These are phyloP conservation scores for Taphrina confusa DNA, from an alignment of 1,139 yeast species.

Conservation along the genomic window DNA sequence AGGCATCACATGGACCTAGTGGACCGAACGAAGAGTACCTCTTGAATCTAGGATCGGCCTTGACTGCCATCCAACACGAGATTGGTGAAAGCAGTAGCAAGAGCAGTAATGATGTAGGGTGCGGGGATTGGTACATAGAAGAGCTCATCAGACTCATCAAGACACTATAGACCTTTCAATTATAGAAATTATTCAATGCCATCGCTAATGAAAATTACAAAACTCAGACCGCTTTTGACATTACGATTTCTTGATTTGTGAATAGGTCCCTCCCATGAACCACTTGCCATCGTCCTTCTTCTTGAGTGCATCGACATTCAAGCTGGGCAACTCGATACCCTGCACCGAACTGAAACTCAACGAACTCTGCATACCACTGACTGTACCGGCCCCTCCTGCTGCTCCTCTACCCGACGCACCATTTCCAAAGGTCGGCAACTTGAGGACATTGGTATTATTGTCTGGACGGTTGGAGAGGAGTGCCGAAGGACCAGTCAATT, in stretches of 20 bases:
- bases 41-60: constrained; percentile 38
- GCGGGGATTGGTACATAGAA: constrained; percentile 12
- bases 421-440: constrained; percentile 21
- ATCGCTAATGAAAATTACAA: not conserved
- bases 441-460: not conserved
- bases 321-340: constrained; percentile 45
- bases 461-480: constrained; percentile 15
- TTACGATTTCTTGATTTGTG: constrained; percentile 40
- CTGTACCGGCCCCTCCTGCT: constrained; percentile 19
- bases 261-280: constrained; percentile 45
- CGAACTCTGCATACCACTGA: constrained; percentile 45
- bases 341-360: constrained; percentile 45
- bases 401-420: no score
- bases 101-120: not conserved
- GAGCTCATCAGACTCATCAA: constrained; percentile 1
- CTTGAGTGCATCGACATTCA: constrained; percentile 33
- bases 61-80: not conserved
- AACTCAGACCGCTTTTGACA: no score
- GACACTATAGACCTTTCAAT: not conserved
- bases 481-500: constrained; percentile 30
- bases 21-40: constrained; percentile 79
- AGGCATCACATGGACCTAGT: constrained; percentile 67
- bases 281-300: constrained; percentile 42
- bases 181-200: not conserved
- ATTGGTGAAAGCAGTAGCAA: no score